Percentiles rank a stretch among this genome's conserved stretches.
Evolutionary conservation across 352 stramenopile species (phyloP).

Genomic region (Globisporangium acanthophoron): DNA sequence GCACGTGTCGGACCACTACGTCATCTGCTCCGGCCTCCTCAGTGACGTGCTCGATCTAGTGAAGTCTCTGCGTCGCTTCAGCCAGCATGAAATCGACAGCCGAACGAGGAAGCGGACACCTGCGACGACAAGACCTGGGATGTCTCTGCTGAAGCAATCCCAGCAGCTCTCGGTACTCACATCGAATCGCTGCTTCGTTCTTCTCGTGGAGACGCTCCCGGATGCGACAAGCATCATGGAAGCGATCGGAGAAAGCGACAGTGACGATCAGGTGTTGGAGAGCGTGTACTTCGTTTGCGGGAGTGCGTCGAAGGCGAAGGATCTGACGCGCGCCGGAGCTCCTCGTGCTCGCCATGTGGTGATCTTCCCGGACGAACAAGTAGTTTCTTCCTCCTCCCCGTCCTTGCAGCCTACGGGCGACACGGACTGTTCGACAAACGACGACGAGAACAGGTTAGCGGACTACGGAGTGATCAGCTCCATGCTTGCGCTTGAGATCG

Average conservation of each 20-base stretch:
- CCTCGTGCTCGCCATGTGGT: slow-evolving; percentile 23
- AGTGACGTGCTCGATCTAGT: slow-evolving; percentile 10
- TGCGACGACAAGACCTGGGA: background rate
- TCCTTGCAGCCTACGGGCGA: slow-evolving; percentile 5
- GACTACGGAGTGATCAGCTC: slow-evolving; percentile 38
- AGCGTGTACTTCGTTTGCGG: slow-evolving; percentile 28
- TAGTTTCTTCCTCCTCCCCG: background rate
- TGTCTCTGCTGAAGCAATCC: background rate
- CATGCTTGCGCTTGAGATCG: slow-evolving; percentile 32
- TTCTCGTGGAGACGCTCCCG: slow-evolving; percentile 16
- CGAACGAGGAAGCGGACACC: background rate
- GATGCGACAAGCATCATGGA: slow-evolving; percentile 19
- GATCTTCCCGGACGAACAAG: slow-evolving; percentile 16
- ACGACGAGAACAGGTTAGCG: slow-evolving; percentile 23
- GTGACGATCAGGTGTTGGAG: slow-evolving; percentile 16
- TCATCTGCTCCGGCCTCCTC: slow-evolving; percentile 19
- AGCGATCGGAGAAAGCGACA: slow-evolving; percentile 10
- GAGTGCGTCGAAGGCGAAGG: slow-evolving; percentile 19
- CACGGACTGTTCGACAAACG: slow-evolving; percentile 8
- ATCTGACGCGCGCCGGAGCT: slow-evolving; percentile 23
- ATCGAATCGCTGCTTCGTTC: slow-evolving; percentile 10
- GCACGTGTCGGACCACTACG: slow-evolving; percentile 21
- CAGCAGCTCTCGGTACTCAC: slow-evolving; percentile 4
- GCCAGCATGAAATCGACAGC: slow-evolving; percentile 6
- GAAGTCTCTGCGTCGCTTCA: slow-evolving; percentile 8